phyloP scores from a whole-genome alignment of 352 stramenopile genomes.

The Phytophthora ohioensis region DNA sequence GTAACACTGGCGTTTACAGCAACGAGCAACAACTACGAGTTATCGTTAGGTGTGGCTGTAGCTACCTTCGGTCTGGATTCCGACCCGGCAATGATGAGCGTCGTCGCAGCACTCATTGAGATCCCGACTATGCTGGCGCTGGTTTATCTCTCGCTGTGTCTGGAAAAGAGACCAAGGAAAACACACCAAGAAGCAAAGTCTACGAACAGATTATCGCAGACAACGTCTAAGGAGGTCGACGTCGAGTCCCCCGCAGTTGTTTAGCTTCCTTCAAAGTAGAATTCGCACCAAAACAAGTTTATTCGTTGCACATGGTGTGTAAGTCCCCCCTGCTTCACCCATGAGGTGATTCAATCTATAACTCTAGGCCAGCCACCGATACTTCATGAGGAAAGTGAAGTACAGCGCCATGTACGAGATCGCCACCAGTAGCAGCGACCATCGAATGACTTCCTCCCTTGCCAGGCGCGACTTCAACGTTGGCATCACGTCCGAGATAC shows the following conservation, averaged over 20 bases:
- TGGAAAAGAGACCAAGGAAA: constrained; percentile 12
- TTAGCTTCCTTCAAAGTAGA: background rate
- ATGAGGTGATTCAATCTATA: background rate
- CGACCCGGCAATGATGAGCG: constrained; percentile 63
- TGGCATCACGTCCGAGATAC: constrained; percentile 55
- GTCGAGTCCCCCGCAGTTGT: constrained; percentile 18
- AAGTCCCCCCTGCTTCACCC: too few relatives aligned
- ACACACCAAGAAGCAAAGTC: background rate
- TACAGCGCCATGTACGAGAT: constrained; percentile 59
- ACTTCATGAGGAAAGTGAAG: constrained; percentile 68
- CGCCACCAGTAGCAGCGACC: constrained; percentile 51
- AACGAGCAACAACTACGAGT: constrained; percentile 90
- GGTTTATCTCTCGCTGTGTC: constrained; percentile 41
- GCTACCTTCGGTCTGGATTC: constrained; percentile 76
- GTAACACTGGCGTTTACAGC: constrained; percentile 74
- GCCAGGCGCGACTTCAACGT: constrained; percentile 38
- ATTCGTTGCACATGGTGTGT: too few relatives aligned
- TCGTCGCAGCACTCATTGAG: constrained; percentile 55
- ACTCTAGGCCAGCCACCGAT: constrained; percentile 54
- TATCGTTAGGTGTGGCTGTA: constrained; percentile 75
- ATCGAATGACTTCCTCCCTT: constrained; percentile 59
- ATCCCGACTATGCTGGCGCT: constrained; percentile 56
- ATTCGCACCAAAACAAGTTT: too few relatives aligned
- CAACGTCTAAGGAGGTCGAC: constrained; percentile 6
- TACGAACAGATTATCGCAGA: background rate